Evolutionary conservation across 1,284 basidiomycete species (phyloP).

Genomic region (Flammula alnicola): DNA sequence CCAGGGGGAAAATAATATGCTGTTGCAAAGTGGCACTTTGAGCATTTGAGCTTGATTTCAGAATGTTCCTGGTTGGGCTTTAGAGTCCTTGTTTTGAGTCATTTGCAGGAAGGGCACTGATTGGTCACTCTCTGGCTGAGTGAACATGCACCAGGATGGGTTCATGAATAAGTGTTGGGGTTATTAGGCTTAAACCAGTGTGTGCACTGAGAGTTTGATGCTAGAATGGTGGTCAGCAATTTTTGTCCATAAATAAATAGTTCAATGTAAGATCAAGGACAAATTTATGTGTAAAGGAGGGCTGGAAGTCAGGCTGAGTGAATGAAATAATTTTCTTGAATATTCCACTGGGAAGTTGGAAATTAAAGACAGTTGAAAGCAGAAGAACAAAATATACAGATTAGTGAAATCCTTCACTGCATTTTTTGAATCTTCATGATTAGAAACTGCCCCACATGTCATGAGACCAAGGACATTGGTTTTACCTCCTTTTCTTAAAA

Average conservation of each 20-base stretch:
- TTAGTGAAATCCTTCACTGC: background rate
- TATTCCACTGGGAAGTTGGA: background rate
- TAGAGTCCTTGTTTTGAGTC: no score
- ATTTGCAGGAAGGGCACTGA: no score
- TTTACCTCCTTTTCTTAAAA: no score
- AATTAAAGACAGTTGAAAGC: background rate
- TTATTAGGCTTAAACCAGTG: background rate
- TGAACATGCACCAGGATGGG: no score
- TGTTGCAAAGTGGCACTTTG: no score
- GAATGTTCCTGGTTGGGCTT: no score
- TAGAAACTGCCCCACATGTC: constrained; percentile 2
- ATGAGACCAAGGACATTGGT: no score
- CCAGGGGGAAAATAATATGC: no score
- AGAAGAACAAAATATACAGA: background rate
- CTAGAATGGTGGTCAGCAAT: no score
- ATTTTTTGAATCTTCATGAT: background rate
- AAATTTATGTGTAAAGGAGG: background rate
- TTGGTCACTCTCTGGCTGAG: no score
- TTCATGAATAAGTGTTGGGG: background rate
- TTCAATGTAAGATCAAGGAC: background rate
- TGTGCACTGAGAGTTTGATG: background rate
- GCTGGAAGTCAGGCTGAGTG: constrained; percentile 1
- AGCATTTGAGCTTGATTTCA: no score
- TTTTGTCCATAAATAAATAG: background rate
- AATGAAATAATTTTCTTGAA: background rate